These are phyloP conservation scores for Russula lepida DNA, from an alignment of 768 basidiomycete genomes.

Conservation along the genomic window DNA sequence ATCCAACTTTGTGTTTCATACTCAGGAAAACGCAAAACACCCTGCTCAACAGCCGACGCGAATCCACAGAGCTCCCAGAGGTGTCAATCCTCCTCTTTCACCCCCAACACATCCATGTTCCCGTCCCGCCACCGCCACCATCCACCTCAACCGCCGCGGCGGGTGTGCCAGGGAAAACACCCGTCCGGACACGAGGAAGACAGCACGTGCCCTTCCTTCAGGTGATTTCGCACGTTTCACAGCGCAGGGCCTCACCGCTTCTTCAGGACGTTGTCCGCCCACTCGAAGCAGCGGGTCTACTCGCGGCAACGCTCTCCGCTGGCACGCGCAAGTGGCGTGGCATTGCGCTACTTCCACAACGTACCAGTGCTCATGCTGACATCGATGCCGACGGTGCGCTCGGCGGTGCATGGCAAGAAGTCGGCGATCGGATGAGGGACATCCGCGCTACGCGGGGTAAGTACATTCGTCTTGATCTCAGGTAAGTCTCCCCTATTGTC, in stretches of 20 bases:
- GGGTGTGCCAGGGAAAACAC: not conserved
- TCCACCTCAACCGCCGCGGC: not conserved
- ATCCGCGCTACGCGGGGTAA: slow-evolving; percentile 23
- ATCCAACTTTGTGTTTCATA: not conserved
- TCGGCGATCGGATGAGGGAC: slow-evolving; percentile 23
- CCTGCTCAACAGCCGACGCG: slow-evolving; percentile 40
- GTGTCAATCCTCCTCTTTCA: slow-evolving; percentile 40
- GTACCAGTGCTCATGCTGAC: not conserved
- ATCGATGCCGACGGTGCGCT: not conserved
- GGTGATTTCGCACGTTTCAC: slow-evolving; percentile 11
- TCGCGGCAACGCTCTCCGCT: slow-evolving; percentile 31
- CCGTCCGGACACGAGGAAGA: slow-evolving; percentile 5
- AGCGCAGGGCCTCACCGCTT: slow-evolving; percentile 24
- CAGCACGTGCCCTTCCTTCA: slow-evolving; percentile 24
- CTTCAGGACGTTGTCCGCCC: slow-evolving; percentile 34
- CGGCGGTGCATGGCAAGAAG: slow-evolving; percentile 26
- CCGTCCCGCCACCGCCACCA: slow-evolving; percentile 26
- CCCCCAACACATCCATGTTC: slow-evolving; percentile 37
- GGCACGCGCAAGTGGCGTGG: slow-evolving; percentile 42
- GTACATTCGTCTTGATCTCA: slow-evolving; percentile 24
- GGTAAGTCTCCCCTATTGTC: slow-evolving; percentile 12
- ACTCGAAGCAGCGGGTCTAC: slow-evolving; percentile 38
- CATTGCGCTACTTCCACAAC: slow-evolving; percentile 40
- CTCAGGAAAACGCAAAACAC: not conserved
- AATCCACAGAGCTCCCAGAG: slow-evolving; percentile 28